Base-by-base conservation (phyloP, 352 stramenopile genomes). In the Globisporangium paddicum region DNA sequence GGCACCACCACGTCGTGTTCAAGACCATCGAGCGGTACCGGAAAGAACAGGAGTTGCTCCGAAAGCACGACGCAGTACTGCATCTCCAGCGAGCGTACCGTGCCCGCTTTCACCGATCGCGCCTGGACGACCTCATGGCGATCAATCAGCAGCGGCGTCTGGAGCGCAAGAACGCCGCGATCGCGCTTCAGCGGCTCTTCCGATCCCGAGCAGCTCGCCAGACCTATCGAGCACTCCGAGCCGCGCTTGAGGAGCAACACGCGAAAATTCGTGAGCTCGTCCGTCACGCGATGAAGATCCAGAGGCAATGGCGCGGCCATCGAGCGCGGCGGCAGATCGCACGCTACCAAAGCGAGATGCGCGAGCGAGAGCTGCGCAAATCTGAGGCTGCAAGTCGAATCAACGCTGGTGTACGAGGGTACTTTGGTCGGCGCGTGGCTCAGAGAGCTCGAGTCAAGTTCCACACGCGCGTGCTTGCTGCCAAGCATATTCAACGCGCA, bases 121-220 rank as follows among this genome's bases (percentile, higher is more conserved):
- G 74, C 3, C 75, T 93, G 37, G 79, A 87, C 45, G 83, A 93
- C 37, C 41, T 93, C 53, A 89, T 90, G 60, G 68, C 70, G 13
- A 73, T 90, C 32, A 86, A 89, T 38, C 71, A 84, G 45, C 71
- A 67, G 21, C 75, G 72, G 0, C 72, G 80, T 13, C 67, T 75
- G 47, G 79, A 93, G 58, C 67, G 79, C 44, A 45, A 66, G 8
- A 67, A 84, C 13, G 79, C 79, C 11, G 83, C 80, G 8, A 71
- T 72, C 0, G 60, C 70, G 14, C 62, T 90, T 16, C 83, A 93
- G 52, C 68, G 79, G 6, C 67, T 89, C 8, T 90, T 77, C 61
- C 77, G 79, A 19, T 82, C 80, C 1, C 69, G 83, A 10, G 68
- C 73, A 10, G 70, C 80, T 25, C 69, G 83, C 25, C 75, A 75